phyloP scores from a whole-genome alignment of 345 rosid species.

The Capsella bursapastoris region DNA sequence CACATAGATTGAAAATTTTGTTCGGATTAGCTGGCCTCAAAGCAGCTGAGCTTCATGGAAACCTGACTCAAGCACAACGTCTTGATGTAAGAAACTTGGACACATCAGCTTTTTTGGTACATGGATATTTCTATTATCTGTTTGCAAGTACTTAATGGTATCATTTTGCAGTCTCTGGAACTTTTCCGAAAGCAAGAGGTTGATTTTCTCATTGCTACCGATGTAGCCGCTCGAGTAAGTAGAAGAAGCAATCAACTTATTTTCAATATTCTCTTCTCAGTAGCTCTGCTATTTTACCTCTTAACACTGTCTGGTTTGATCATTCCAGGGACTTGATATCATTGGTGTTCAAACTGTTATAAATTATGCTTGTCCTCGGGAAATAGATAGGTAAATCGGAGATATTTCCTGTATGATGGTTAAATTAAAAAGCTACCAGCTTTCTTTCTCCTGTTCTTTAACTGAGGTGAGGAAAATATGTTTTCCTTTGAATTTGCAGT shows the following conservation, averaged over 20 bases:
- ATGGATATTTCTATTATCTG: constrained; percentile 4
- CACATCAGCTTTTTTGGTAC: constrained; percentile 12
- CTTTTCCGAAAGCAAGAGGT: constrained; percentile 90
- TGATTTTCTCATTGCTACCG: constrained; percentile 93
- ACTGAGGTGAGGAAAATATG: neutral
- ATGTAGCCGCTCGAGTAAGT: constrained; percentile 97
- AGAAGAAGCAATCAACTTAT: neutral
- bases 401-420: neutral
- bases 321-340: constrained; percentile 86
- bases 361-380: constrained; percentile 96
- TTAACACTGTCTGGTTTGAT: constrained; percentile 29
- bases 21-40: constrained; percentile 82
- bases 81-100: constrained; percentile 73
- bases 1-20: constrained; percentile 92
- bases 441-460: constrained; percentile 12
- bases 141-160: constrained; percentile 27
- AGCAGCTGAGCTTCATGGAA: constrained; percentile 99
- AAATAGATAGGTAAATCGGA: constrained; percentile 69
- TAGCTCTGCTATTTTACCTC: constrained; percentile 26
- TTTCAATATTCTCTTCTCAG: constrained; percentile 12
- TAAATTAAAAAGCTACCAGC: neutral
- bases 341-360: constrained; percentile 97
- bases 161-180: constrained; percentile 76
- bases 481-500: constrained; percentile 50
- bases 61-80: constrained; percentile 95